phyloP scores from a whole-genome alignment of 108 stramenopile species.

The Schizochytrium sp. region DNA sequence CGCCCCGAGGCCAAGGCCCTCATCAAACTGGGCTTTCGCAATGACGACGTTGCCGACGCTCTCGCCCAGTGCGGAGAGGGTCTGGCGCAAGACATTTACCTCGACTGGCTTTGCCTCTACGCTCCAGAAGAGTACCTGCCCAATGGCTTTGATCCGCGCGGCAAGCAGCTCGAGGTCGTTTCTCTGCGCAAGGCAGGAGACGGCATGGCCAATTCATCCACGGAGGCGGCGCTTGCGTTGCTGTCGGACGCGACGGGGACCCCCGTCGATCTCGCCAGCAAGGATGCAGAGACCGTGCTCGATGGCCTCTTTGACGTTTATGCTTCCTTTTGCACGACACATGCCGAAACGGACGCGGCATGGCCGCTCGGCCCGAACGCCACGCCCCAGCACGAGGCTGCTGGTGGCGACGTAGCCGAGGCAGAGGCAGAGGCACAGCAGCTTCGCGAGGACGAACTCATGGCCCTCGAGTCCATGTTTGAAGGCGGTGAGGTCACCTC shows the following conservation, averaged over 20 bases:
- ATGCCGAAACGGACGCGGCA: neutral
- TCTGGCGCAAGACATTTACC: neutral
- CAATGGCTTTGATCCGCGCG: neutral
- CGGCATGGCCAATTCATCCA: neutral
- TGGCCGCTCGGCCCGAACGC: neutral
- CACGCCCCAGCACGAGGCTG: neutral
- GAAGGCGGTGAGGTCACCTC: neutral
- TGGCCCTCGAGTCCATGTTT: neutral
- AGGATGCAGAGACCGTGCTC: neutral
- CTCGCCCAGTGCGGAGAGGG: neutral
- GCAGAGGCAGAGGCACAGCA: neutral
- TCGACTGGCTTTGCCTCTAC: constrained; percentile 20
- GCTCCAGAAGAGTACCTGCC: neutral
- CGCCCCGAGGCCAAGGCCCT: neutral
- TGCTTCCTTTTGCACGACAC: neutral
- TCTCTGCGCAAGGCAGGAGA: neutral
- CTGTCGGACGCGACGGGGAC: neutral
- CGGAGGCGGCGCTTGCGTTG: neutral
- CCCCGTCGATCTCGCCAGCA: neutral
- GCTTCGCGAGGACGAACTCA: neutral
- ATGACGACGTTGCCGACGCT: neutral
- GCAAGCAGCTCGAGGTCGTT: neutral
- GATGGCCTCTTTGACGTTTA: neutral
- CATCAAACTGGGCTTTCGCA: neutral
- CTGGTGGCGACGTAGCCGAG: neutral